Percentiles rank a stretch among this genome's conserved stretches.
Conservation (phyloP, 768 basidiomycete genomes). For the Lactifluus subvellereus region DNA sequence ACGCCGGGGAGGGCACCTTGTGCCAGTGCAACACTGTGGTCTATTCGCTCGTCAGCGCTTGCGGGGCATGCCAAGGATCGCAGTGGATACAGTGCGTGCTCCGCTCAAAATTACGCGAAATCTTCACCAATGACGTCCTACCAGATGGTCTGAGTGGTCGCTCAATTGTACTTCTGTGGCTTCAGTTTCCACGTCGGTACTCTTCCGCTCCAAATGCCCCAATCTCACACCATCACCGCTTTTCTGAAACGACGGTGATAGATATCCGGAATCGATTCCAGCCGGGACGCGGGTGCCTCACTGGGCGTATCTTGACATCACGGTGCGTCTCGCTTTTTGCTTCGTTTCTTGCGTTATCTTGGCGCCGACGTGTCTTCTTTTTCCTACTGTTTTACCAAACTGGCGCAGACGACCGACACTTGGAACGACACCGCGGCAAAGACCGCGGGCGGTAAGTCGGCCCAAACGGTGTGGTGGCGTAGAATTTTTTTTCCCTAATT, state of each 20-base stretch:
- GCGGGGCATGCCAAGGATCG: neutral
- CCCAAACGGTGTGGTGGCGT: neutral
- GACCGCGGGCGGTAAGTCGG: neutral
- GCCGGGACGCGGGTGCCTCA: neutral
- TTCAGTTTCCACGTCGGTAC: neutral
- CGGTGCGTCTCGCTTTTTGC: neutral
- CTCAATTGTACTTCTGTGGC: neutral
- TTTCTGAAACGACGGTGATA: neutral
- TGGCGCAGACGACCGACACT: neutral
- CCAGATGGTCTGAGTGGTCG: slow-evolving; percentile 4
- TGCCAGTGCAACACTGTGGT: slow-evolving; percentile 6
- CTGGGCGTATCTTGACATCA: slow-evolving; percentile 4
- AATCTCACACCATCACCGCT: neutral
- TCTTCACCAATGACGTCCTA: neutral
- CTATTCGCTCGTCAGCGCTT: slow-evolving; percentile 12
- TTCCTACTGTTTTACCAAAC: neutral
- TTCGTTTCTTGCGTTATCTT: neutral
- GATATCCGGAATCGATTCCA: neutral
- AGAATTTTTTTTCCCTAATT: neutral
- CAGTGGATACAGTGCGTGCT: neutral
- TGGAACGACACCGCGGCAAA: neutral
- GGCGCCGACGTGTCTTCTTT: neutral
- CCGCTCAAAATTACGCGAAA: neutral
- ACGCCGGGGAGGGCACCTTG: neutral
- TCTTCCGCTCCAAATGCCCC: neutral